These are phyloP conservation scores for Friedmanniomyces endolithicus DNA, from an alignment of 495 filamentous ascomycete genomes.

Conservation along the genomic window DNA sequence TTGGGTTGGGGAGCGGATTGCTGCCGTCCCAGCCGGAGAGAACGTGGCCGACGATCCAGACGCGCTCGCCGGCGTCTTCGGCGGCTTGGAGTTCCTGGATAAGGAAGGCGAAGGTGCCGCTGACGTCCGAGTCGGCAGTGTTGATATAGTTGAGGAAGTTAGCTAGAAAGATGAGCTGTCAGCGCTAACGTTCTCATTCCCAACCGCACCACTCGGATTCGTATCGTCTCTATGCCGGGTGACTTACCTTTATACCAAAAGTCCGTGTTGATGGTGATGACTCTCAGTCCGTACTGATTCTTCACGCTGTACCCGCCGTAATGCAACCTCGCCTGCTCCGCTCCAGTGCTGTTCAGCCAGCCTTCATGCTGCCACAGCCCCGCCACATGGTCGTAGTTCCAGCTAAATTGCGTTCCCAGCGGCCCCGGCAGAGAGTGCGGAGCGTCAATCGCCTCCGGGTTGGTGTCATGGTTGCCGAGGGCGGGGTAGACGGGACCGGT, in stretches of 20 bases:
- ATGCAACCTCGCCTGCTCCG: slow-evolving; percentile 19
- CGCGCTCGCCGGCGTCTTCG: slow-evolving; percentile 29
- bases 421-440: slow-evolving; percentile 40
- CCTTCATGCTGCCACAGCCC: slow-evolving; percentile 24
- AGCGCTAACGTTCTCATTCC: not conserved
- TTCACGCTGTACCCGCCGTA: slow-evolving; percentile 27
- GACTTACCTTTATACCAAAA: slow-evolving; percentile 21
- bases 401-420: slow-evolving; percentile 38
- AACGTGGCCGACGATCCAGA: slow-evolving; percentile 33
- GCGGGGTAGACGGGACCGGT: slow-evolving; percentile 43
- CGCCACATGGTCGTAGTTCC: slow-evolving; percentile 28
- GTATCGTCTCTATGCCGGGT: slow-evolving; percentile 6
- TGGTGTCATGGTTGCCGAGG: slow-evolving; percentile 46
- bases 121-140: slow-evolving; percentile 29
- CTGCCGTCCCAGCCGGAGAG: slow-evolving; percentile 28
- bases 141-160: slow-evolving; percentile 32
- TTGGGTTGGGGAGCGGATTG: slow-evolving; percentile 27
- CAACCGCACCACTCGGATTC: no score
- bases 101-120: slow-evolving; percentile 28
- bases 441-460: slow-evolving; percentile 39
- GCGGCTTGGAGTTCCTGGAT: slow-evolving; percentile 30
- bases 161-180: not conserved
- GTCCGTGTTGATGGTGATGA: slow-evolving; percentile 30
- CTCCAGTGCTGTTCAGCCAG: slow-evolving; percentile 20
- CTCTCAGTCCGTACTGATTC: slow-evolving; percentile 23